Evolutionary conservation across 345 rosid species (phyloP).

Genomic region (Eucalyptus guilfoylei): DNA sequence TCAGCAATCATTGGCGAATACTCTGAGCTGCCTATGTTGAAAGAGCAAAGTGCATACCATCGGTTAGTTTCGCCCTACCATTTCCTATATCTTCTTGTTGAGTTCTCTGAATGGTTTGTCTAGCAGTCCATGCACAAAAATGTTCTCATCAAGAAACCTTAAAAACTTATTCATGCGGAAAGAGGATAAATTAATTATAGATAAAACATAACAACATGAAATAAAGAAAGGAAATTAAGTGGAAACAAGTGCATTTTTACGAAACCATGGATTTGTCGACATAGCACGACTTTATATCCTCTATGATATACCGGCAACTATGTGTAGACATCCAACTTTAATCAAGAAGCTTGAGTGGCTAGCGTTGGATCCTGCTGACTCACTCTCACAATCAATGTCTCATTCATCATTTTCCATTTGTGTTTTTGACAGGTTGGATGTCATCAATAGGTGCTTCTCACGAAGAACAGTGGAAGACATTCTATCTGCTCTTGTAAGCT

Average conservation of each 20-base stretch:
- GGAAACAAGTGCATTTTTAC: not conserved
- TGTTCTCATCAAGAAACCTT: not conserved
- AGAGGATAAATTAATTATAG: not conserved
- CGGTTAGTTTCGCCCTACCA: constrained; percentile 23
- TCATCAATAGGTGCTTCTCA: no score
- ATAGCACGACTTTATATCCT: not conserved
- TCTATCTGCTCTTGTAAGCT: no score
- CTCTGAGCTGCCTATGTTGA: no score
- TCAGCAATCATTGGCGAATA: no score
- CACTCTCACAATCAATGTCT: no score
- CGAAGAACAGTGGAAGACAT: no score
- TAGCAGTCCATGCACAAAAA: not conserved
- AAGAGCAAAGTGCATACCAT: constrained; percentile 13
- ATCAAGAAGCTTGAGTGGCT: not conserved
- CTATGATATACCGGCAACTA: not conserved
- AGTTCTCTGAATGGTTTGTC: not conserved
- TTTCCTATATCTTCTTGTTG: not conserved
- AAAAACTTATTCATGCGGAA: not conserved
- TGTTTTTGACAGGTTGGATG: constrained; percentile 23
- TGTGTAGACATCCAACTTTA: not conserved
- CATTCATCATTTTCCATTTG: not conserved
- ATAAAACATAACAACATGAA: not conserved
- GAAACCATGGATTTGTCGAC: not conserved
- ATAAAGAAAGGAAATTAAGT: not conserved
- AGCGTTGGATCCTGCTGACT: not conserved